A percentile compares a stretch with the other conserved stretches of the same genome.
Conservation (phyloP, 495 filamentous ascomycete species). For the Pyrenula aspistea region DNA sequence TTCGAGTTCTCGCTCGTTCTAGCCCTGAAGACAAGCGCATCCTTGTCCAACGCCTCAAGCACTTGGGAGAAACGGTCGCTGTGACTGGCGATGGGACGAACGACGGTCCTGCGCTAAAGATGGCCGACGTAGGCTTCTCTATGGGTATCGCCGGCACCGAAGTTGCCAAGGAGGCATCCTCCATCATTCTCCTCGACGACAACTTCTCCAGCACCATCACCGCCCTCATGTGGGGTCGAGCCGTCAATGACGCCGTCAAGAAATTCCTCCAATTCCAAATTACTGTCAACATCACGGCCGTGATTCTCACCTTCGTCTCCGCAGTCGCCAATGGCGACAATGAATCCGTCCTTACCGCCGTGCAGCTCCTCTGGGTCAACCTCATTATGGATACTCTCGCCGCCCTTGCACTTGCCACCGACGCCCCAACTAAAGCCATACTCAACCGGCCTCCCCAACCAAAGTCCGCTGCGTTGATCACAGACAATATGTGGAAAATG, state of each 20-base stretch:
- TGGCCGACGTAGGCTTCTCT: constrained; percentile 81
- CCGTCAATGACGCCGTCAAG: constrained; percentile 82
- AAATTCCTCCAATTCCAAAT: constrained; percentile 90
- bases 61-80: constrained; percentile 67
- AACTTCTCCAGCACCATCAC: constrained; percentile 85
- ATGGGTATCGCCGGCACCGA: constrained; percentile 89
- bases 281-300: constrained; percentile 83
- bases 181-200: constrained; percentile 85
- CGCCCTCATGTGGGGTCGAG: constrained; percentile 80
- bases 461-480: constrained; percentile 67
- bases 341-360: constrained; percentile 66
- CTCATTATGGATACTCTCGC: constrained; percentile 92
- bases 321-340: constrained; percentile 57
- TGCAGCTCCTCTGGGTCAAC: constrained; percentile 87
- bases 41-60: constrained; percentile 60
- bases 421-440: constrained; percentile 67
- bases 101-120: constrained; percentile 75
- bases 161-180: constrained; percentile 88
- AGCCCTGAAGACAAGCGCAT: constrained; percentile 83
- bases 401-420: constrained; percentile 74
- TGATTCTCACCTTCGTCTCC: constrained; percentile 70
- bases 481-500: constrained; percentile 92
- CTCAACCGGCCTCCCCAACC: constrained; percentile 72
- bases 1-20: constrained; percentile 77
- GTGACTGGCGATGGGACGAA: constrained; percentile 88